These are phyloP conservation scores for Gremmenia infestans DNA, from an alignment of 2,329 filamentous ascomycete species.

Conservation along the genomic window DNA sequence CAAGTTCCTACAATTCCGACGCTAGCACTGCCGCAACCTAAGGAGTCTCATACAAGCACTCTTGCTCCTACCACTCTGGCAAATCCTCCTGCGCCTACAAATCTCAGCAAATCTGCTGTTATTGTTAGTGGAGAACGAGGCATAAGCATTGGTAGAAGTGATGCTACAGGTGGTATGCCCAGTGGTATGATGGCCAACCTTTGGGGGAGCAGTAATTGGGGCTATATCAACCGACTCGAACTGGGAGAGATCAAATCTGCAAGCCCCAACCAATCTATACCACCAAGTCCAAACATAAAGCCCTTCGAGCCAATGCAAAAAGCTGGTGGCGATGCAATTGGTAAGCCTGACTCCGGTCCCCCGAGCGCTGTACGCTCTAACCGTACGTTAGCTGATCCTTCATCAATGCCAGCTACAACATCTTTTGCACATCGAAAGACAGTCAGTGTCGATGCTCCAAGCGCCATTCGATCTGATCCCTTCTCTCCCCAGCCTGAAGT, in stretches of 20 bases:
- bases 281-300: conserved; percentile 22
- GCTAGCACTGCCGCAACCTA: conserved; percentile 33
- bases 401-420: conserved; percentile 8
- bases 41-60: conserved; percentile 50
- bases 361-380: conserved; percentile 16
- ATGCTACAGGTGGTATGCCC: conserved; percentile 66
- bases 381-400: conserved; percentile 22
- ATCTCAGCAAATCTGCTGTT: conserved; percentile 80
- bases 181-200: conserved; percentile 87
- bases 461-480: conserved; percentile 31
- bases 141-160: conserved; percentile 54
- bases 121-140: conserved; percentile 73
- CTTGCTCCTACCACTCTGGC: conserved; percentile 80
- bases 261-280: conserved; percentile 19
- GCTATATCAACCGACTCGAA: conserved; percentile 57
- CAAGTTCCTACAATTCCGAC: conserved; percentile 28
- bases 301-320: conserved; percentile 25
- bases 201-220: conserved; percentile 88
- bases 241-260: conserved; percentile 42
- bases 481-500: conserved; percentile 32
- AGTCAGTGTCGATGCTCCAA: conserved; percentile 29
- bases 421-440: conserved; percentile 24
- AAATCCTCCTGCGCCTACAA: conserved; percentile 77
- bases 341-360: conserved; percentile 22
- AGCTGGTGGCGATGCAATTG: conserved; percentile 25